These are phyloP conservation scores for Fusarium verticillioides DNA, from an alignment of 2,329 filamentous ascomycete genomes.

Conservation along the genomic window DNA sequence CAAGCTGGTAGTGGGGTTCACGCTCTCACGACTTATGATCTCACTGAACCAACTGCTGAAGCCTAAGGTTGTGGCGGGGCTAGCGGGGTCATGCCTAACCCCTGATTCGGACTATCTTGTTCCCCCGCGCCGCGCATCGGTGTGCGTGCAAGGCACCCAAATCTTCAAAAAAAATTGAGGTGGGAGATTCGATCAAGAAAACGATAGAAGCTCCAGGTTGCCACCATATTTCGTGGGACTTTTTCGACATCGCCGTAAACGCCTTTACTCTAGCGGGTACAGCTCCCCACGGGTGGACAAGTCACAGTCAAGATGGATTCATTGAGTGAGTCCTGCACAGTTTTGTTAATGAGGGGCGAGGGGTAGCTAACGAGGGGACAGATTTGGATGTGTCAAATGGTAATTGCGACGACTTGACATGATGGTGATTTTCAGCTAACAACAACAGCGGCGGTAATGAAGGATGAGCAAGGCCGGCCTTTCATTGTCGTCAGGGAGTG, in stretches of 20 bases:
- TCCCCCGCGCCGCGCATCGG: slow-evolving; percentile 47
- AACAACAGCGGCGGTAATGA: slow-evolving; percentile 76
- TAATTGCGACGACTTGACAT: slow-evolving; percentile 55
- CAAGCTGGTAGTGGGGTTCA: slow-evolving; percentile 40
- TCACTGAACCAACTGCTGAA: slow-evolving; percentile 26
- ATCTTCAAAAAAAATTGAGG: slow-evolving; percentile 52
- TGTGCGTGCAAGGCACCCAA: slow-evolving; percentile 47
- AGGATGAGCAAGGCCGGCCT: slow-evolving; percentile 96
- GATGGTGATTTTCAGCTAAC: slow-evolving; percentile 31
- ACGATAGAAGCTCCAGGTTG: slow-evolving; percentile 47
- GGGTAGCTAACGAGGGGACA: slow-evolving; percentile 57
- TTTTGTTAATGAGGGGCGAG: slow-evolving; percentile 39
- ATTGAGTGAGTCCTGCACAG: slow-evolving; percentile 51
- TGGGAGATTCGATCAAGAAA: slow-evolving; percentile 39
- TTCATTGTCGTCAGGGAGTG: slow-evolving; percentile 99
- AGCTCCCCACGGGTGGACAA: slow-evolving; percentile 44
- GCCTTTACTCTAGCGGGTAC: slow-evolving; percentile 38
- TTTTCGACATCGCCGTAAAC: slow-evolving; percentile 41
- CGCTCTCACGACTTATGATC: slow-evolving; percentile 35
- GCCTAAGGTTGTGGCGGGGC: slow-evolving; percentile 13
- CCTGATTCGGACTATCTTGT: slow-evolving; percentile 48
- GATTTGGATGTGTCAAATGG: slow-evolving; percentile 87
- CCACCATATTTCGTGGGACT: slow-evolving; percentile 41
- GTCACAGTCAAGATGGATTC: slow-evolving; percentile 50
- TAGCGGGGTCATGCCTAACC: background rate